These are phyloP conservation scores for Populus hybrid DNA, from an alignment of 441 rosid genomes.

Conservation along the genomic window DNA sequence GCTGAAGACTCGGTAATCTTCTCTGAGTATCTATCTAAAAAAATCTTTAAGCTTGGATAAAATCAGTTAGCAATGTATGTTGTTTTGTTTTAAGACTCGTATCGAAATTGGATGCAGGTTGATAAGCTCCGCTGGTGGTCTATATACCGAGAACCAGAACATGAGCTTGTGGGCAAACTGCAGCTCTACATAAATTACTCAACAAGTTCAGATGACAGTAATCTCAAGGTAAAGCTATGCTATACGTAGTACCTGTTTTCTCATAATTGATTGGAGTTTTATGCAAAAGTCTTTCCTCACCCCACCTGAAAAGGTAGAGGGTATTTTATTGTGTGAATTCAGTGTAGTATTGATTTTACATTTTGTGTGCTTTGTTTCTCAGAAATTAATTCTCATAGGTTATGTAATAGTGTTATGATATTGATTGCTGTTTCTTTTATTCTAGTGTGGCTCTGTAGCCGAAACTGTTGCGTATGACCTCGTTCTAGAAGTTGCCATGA, in stretches of 20 bases:
- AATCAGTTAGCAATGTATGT: constrained; percentile 8
- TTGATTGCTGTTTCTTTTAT: constrained; percentile 27
- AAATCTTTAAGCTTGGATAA: background rate
- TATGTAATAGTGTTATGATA: constrained; percentile 8
- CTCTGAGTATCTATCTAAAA: constrained; percentile 6
- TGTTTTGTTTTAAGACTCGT: constrained; percentile 29
- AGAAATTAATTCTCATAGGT: background rate
- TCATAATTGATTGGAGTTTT: constrained; percentile 8
- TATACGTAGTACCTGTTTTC: constrained; percentile 6
- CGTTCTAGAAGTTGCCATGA: constrained; percentile 89
- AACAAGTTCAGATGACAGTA: constrained; percentile 78
- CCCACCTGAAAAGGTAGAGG: background rate
- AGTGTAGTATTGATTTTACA: background rate
- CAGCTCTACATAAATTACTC: constrained; percentile 84
- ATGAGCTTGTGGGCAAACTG: constrained; percentile 83
- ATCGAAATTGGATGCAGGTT: constrained; percentile 52
- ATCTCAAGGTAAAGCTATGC: constrained; percentile 62
- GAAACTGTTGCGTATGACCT: constrained; percentile 98
- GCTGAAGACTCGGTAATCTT: constrained; percentile 71
- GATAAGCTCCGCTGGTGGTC: constrained; percentile 98
- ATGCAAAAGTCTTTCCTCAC: background rate
- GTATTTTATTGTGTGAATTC: background rate
- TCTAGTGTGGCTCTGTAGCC: constrained; percentile 92
- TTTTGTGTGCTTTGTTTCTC: background rate
- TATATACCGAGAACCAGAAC: constrained; percentile 90